These are phyloP conservation scores for Leishmania martiniquensis DNA, from an alignment of 208 protist genomes.

Conservation along the genomic window DNA sequence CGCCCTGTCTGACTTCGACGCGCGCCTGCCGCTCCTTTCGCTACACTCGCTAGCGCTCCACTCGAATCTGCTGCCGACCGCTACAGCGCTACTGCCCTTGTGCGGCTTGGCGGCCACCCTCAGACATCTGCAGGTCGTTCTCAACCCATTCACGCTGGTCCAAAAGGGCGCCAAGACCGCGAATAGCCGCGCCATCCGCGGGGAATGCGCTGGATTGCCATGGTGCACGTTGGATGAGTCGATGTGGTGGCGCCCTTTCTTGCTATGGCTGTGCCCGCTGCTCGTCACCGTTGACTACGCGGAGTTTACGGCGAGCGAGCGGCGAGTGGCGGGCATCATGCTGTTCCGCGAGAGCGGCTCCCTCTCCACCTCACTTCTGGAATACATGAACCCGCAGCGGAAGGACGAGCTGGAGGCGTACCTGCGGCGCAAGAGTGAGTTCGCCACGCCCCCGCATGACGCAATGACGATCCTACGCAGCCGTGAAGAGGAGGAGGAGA, in stretches of 20 bases:
- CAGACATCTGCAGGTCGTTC: constrained; percentile 45
- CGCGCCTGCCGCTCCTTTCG: constrained; percentile 56
- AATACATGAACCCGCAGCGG: constrained; percentile 65
- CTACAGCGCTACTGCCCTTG: constrained; percentile 52
- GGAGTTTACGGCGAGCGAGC: constrained; percentile 50
- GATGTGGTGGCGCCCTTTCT: constrained; percentile 65
- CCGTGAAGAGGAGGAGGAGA: constrained; percentile 30
- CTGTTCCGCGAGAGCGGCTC: constrained; percentile 68
- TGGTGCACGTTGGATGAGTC: constrained; percentile 7
- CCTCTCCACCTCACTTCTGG: constrained; percentile 47
- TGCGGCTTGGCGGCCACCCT: constrained; percentile 69
- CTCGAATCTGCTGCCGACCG: constrained; percentile 46
- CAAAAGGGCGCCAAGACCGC: not conserved
- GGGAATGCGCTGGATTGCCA: not conserved
- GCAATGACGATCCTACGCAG: constrained; percentile 22
- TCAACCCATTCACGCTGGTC: constrained; percentile 60
- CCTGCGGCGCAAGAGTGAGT: constrained; percentile 39
- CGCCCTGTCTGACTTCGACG: constrained; percentile 56
- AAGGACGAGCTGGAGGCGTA: constrained; percentile 64
- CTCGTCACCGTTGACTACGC: constrained; percentile 55
- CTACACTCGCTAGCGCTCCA: constrained; percentile 56
- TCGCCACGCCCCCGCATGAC: constrained; percentile 24
- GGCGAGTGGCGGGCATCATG: constrained; percentile 29
- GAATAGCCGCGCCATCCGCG: not conserved
- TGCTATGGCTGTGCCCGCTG: constrained; percentile 73